Percentiles rank a stretch among this genome's conserved stretches.
Conservation (phyloP, 2,329 filamentous ascomycete species). For the Davidsoniella eucalypti region DNA sequence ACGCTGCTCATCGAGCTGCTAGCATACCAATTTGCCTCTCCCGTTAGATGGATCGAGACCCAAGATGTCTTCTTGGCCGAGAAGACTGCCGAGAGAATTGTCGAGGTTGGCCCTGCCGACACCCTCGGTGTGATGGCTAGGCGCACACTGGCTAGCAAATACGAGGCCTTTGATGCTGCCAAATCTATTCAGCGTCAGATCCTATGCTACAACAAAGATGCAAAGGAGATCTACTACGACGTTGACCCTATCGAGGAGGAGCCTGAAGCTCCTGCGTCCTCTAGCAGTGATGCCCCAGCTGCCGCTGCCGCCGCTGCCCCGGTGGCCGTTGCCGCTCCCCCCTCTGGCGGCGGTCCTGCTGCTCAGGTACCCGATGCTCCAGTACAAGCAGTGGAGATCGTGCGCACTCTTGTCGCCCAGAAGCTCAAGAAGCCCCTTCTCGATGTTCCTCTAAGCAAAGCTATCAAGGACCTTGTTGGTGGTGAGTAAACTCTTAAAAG, state of each 20-base stretch:
- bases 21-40: conserved; percentile 97
- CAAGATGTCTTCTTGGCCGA: conserved; percentile 98
- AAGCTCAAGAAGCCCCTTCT: conserved; percentile 89
- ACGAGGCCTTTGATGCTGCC: conserved; percentile 95
- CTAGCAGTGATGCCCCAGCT: conserved; percentile 34
- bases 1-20: conserved; percentile 96
- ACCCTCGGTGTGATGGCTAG: conserved; percentile 96
- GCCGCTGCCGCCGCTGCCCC: conserved; percentile 38
- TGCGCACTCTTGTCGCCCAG: conserved; percentile 79
- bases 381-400: conserved; percentile 75
- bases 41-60: conserved; percentile 98
- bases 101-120: conserved; percentile 92
- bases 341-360: conserved; percentile 68
- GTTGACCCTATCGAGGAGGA: conserved; percentile 92
- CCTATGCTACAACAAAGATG: conserved; percentile 98
- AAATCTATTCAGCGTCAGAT: conserved; percentile 94
- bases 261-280: conserved; percentile 41
- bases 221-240: conserved; percentile 98
- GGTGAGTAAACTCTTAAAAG: conserved; percentile 39
- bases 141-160: conserved; percentile 87
- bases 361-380: conserved; percentile 74
- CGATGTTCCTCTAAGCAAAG: conserved; percentile 85
- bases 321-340: conserved; percentile 38
- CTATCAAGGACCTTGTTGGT: conserved; percentile 95
- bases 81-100: conserved; percentile 89